Evolutionary conservation across 2,329 filamentous ascomycete species (phyloP).

Genomic region (Aspergillus niger): DNA sequence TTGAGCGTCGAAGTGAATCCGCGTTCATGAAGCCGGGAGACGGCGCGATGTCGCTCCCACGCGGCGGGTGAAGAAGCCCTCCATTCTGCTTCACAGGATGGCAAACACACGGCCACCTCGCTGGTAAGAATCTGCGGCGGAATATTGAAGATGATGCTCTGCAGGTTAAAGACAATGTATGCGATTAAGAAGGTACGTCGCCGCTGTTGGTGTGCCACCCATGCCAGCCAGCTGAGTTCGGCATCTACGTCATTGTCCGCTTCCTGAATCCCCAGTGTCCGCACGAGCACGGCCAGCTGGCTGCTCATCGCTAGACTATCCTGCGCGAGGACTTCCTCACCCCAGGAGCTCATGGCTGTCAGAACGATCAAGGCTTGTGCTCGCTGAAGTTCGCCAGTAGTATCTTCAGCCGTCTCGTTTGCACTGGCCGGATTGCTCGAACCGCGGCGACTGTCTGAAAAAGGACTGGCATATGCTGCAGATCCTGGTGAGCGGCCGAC

Average conservation of each 20-base stretch:
- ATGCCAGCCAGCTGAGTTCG: slow-evolving; percentile 24
- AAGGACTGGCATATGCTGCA: not conserved
- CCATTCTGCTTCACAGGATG: slow-evolving; percentile 26
- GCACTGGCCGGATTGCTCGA: not conserved
- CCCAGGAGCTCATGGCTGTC: slow-evolving; percentile 18
- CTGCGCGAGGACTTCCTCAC: not conserved
- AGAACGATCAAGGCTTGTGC: slow-evolving; percentile 19
- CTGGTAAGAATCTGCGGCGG: slow-evolving; percentile 28
- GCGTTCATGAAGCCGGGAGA: not conserved
- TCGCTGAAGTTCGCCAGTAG: not conserved
- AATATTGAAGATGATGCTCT: slow-evolving; percentile 30
- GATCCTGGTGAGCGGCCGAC: not conserved
- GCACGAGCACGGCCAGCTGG: not conserved
- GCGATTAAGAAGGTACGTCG: slow-evolving; percentile 32
- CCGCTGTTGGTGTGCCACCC: slow-evolving; percentile 26
- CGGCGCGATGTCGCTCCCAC: not conserved
- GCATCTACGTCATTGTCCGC: not conserved
- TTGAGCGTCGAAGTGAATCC: not conserved
- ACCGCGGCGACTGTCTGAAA: not conserved
- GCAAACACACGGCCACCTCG: slow-evolving; percentile 28
- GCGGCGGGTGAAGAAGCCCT: slow-evolving; percentile 15
- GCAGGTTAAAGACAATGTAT: slow-evolving; percentile 32
- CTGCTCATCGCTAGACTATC: not conserved
- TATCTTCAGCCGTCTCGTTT: not conserved
- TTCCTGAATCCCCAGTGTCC: not conserved